These are phyloP conservation scores for Torulaspora quercuum DNA, from an alignment of 805 yeast genomes.

Conservation along the genomic window DNA sequence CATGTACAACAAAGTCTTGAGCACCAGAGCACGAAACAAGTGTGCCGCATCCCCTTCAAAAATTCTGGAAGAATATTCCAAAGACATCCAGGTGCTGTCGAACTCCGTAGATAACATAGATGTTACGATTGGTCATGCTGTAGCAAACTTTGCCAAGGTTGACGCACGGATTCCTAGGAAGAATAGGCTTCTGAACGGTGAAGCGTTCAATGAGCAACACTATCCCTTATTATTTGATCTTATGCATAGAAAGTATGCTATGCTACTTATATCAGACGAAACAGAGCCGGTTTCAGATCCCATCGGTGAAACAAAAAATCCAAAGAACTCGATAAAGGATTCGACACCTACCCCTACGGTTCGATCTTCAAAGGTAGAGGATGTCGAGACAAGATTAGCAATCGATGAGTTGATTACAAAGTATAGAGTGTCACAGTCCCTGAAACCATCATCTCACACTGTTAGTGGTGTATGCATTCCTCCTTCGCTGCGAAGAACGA, in stretches of 20 bases:
- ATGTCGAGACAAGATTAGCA: neutral
- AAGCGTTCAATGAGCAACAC: constrained; percentile 42
- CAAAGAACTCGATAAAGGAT: neutral
- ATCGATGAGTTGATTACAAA: constrained; percentile 1
- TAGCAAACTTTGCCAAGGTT: constrained; percentile 30
- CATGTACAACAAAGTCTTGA: constrained; percentile 16
- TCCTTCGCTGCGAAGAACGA: constrained; percentile 13
- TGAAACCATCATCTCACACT: neutral
- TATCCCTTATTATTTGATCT: constrained; percentile 41
- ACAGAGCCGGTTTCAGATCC: neutral
- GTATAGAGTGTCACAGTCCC: constrained; percentile 5
- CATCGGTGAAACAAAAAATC: neutral
- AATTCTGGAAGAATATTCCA: constrained; percentile 12
- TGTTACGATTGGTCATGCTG: constrained; percentile 12
- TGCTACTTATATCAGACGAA: neutral
- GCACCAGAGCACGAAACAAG: constrained; percentile 17
- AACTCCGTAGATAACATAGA: constrained; percentile 16
- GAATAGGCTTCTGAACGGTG: constrained; percentile 38
- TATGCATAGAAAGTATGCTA: constrained; percentile 18
- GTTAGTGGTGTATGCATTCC: constrained; percentile 9
- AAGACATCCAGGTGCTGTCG: constrained; percentile 10
- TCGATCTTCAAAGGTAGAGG: neutral
- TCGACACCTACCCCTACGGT: neutral
- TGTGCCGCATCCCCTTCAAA: constrained; percentile 11
- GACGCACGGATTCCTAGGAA: constrained; percentile 39